Evolutionary conservation across 768 basidiomycete genomes (phyloP), one percentile per base, ranked within the genome.

Genomic region (Lanmaoa pseudosensibilis): DNA sequence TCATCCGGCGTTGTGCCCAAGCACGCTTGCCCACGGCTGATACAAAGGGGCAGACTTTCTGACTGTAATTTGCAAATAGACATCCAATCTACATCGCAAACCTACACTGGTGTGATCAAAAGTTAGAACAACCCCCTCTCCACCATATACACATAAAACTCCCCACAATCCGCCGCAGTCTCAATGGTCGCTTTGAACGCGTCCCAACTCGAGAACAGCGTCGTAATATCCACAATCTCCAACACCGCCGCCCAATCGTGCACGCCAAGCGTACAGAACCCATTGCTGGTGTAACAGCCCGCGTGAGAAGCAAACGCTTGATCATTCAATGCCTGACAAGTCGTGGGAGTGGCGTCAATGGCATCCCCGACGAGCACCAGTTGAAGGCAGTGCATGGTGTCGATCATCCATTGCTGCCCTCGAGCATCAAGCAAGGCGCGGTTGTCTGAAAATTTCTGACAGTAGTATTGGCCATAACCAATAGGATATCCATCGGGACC

Each of bases 401-500:
- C 63, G 36, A 75, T 36, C 72, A 81, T 74, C 80, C 79, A 81
- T 38, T 58, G 65, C 53, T 77, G 71, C 0, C 79, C 79, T 5
- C 34, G 44, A 0, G 64, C 16, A 27, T 71, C 71, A 12, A 81
- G 66, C 41, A 62, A 23, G 18, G 37, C 47, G 13, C 69, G 69
- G 13, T 71, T 49, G 21, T 63, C 60, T 13, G 64, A 63, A 65
- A 80, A 80, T 16, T 71, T 75, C 37, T 63, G 58, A 66, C 80
- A 81, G 57, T 61, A 79, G 16, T 71, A 57, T 44, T 73, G 59
- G 32, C 80, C 80, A 44, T 76, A 77, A 12, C 69, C 74, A 18
- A 80, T 56, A 1, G 79, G 80, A 54, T 80, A 81, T 0, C 78
- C 80, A n/a, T n/a, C n/a, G n/a, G n/a, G n/a, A n/a, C n/a, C n/a